Evolutionary conservation across 2,329 filamentous ascomycete genomes (phyloP).

Genomic region (Cercospora citrullina): DNA sequence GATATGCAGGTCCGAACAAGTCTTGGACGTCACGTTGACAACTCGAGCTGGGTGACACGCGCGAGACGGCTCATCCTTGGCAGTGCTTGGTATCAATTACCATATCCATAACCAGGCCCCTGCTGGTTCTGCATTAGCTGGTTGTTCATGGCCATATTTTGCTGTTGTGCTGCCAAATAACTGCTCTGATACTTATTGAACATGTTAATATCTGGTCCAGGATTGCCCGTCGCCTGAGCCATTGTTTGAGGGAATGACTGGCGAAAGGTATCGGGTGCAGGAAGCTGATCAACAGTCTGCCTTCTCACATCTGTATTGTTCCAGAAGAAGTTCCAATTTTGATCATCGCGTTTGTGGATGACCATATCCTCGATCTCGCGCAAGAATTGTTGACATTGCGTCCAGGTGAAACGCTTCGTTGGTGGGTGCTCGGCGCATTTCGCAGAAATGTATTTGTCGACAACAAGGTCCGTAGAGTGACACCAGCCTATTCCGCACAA

Average conservation of each 20-base stretch:
- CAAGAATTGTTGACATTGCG: neutral
- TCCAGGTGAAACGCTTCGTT: neutral
- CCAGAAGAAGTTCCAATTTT: neutral
- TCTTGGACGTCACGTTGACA: neutral
- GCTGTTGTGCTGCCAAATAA: neutral
- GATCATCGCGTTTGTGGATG: neutral
- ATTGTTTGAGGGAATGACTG: neutral
- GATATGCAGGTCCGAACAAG: neutral
- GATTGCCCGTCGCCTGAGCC: neutral
- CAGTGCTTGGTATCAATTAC: neutral
- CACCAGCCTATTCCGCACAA: neutral
- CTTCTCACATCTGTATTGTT: neutral
- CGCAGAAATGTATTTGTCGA: neutral
- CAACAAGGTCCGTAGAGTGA: neutral
- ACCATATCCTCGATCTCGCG: neutral
- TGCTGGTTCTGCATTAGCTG: neutral
- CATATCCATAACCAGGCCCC: neutral
- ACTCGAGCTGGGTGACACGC: neutral
- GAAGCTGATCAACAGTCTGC: neutral
- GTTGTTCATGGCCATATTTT: neutral
- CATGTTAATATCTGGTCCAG: neutral
- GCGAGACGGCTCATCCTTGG: neutral
- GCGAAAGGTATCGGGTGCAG: neutral
- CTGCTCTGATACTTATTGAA: neutral
- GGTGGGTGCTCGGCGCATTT: neutral